Evolutionary conservation across 2,329 filamentous ascomycete species (phyloP).

Genomic region (Sclerotinia sclerotiorum): DNA sequence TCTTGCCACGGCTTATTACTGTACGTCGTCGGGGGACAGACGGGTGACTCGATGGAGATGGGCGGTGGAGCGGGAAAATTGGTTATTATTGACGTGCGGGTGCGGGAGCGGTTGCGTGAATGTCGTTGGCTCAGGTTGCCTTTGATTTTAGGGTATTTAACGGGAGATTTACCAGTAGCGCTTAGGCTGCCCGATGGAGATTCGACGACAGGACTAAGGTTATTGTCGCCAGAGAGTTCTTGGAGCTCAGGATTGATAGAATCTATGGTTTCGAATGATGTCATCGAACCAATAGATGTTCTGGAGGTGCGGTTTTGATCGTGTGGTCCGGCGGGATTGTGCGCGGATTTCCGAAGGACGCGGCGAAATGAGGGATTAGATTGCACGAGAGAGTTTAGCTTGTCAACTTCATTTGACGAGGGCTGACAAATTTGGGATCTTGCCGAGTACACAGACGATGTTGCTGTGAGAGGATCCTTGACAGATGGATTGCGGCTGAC

Average conservation of each 20-base stretch:
- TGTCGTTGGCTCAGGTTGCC: background rate
- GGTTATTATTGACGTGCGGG: slow-evolving; percentile 1
- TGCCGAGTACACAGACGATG: slow-evolving; percentile 14
- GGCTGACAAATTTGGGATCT: slow-evolving; percentile 6
- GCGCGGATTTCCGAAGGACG: slow-evolving; percentile 20
- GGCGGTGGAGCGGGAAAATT: slow-evolving; percentile 30
- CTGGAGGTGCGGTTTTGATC: slow-evolving; percentile 27
- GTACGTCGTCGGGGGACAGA: background rate
- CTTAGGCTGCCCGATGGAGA: slow-evolving; percentile 33
- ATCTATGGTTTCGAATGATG: slow-evolving; percentile 28
- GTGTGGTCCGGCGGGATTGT: slow-evolving; percentile 33
- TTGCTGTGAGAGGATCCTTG: slow-evolving; percentile 13
- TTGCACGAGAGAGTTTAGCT: slow-evolving; percentile 21
- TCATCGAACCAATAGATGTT: slow-evolving; percentile 24
- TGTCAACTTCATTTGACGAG: slow-evolving; percentile 13
- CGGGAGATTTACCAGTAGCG: slow-evolving; percentile 28
- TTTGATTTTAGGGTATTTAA: slow-evolving; percentile 37
- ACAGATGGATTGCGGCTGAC: background rate
- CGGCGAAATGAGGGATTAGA: slow-evolving; percentile 21
- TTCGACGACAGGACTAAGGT: slow-evolving; percentile 39
- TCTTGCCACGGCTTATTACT: slow-evolving; percentile 31
- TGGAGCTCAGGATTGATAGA: slow-evolving; percentile 23
- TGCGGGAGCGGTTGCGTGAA: slow-evolving; percentile 25
- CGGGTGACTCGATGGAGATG: slow-evolving; percentile 26
- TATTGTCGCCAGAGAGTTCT: slow-evolving; percentile 22